A percentile compares a stretch with the other conserved stretches of the same genome.
Evolutionary conservation across 495 filamentous ascomycete species (phyloP).

Genomic region (Baudoinia panamericana): DNA sequence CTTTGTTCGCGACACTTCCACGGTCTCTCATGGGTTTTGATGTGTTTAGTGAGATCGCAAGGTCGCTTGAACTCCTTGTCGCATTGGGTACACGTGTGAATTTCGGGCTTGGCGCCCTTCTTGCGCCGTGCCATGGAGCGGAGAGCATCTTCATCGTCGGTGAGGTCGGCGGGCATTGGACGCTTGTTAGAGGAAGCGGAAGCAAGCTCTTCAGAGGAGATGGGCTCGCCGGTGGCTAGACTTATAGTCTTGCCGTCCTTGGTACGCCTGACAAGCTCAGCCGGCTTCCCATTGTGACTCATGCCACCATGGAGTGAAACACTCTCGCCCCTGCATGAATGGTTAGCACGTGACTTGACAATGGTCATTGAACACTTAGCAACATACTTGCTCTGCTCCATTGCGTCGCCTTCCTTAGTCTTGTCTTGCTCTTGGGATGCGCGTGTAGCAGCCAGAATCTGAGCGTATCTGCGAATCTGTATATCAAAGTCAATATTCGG

Average conservation of each 20-base stretch:
- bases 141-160: constrained; percentile 60
- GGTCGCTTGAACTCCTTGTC: constrained; percentile 85
- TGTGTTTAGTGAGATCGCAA: constrained; percentile 88
- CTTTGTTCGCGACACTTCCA: constrained; percentile 73
- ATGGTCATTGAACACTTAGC: too few relatives aligned
- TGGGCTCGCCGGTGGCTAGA: constrained; percentile 38
- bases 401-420: neutral
- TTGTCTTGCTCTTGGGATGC: constrained; percentile 30
- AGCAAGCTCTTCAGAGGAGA: constrained; percentile 16
- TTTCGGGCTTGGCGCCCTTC: constrained; percentile 48
- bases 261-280: constrained; percentile 64
- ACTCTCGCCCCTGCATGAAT: constrained; percentile 43
- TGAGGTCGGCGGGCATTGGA: constrained; percentile 19
- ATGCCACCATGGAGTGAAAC: constrained; percentile 65
- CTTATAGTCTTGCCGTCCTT: constrained; percentile 61
- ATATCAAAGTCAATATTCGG: constrained; percentile 4
- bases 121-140: constrained; percentile 84
- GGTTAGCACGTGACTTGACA: constrained; percentile 30
- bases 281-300: constrained; percentile 59
- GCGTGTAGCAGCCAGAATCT: constrained; percentile 40
- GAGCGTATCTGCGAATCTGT: constrained; percentile 31
- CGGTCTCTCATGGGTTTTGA: constrained; percentile 90
- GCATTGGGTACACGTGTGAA: constrained; percentile 38
- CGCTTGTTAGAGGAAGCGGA: constrained; percentile 21
- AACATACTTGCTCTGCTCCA: neutral